These are phyloP conservation scores for Suillus variegatus DNA, from an alignment of 768 basidiomycete genomes.

Conservation along the genomic window DNA sequence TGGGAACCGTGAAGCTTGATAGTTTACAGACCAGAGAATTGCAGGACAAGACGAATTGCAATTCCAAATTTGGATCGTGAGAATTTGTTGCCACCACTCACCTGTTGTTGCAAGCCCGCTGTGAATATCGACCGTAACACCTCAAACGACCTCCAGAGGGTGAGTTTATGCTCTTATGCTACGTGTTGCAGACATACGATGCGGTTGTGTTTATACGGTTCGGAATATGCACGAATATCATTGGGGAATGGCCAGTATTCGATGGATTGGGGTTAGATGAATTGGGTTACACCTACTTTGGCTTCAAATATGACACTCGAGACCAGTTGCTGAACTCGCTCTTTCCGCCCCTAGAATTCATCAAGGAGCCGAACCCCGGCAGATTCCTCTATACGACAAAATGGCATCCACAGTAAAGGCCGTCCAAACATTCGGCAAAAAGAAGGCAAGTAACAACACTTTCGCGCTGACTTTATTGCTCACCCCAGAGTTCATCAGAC, in stretches of 20 bases:
- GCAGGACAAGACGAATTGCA: neutral
- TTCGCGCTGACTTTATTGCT: slow-evolving; percentile 11
- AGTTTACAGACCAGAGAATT: neutral
- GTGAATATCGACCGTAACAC: slow-evolving; percentile 23
- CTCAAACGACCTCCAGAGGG: slow-evolving; percentile 37
- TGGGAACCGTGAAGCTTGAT: slow-evolving; percentile 4
- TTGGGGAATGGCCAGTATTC: slow-evolving; percentile 43
- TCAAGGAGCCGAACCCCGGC: slow-evolving; percentile 13
- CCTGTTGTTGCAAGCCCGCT: slow-evolving; percentile 4
- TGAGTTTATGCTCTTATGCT: slow-evolving; percentile 32
- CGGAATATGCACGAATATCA: slow-evolving; percentile 18
- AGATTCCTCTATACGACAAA: slow-evolving; percentile 27
- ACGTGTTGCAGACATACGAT: slow-evolving; percentile 5
- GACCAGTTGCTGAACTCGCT: slow-evolving; percentile 18
- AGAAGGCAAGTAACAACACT: slow-evolving; percentile 73
- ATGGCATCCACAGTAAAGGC: slow-evolving; percentile 81
- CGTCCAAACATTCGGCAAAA: slow-evolving; percentile 99
- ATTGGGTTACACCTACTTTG: slow-evolving; percentile 7
- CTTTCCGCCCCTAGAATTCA: slow-evolving; percentile 19
- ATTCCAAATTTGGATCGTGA: slow-evolving; percentile 27
- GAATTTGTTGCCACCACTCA: slow-evolving; percentile 16
- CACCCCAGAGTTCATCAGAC: slow-evolving; percentile 54
- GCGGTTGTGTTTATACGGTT: neutral
- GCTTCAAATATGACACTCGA: slow-evolving; percentile 4
- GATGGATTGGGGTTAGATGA: slow-evolving; percentile 37